Evolutionary conservation across 169 alveolate genomes (phyloP), one percentile per base, ranked within the genome.

Genomic region (Plasmodium berghei): DNA sequence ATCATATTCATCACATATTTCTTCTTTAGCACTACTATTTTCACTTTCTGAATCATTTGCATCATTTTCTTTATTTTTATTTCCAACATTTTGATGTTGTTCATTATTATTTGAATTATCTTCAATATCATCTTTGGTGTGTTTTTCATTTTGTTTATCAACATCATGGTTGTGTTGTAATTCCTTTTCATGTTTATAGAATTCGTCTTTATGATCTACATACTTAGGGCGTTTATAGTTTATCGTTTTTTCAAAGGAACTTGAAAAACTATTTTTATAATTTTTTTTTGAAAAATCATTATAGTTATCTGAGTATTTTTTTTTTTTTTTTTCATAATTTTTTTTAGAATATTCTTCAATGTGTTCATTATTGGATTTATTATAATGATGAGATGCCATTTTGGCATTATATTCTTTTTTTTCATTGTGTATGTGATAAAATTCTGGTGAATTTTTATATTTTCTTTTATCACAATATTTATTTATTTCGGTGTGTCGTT

Each of bases 391-490:
- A 22, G 16, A 72, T 9, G 59, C 45, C 16, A 70, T 28, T 56
- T 40, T 72, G 55, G 10, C 71, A 28, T 24, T 26, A 45, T 12
- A 12, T 16, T 72, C 72, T 40, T n/a, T 72, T 72, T 72, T 66
- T 18, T 22, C 40, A 6, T 26, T 66, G 4, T 66, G 34, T 66
- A 14, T 42, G 1, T 66, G 40, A 42, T 66, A 66, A 20, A 1
- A 40, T 34, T 66, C 58, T 14, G 73, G 58, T n/a, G 58, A 66
- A 66, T 66, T 40, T 42, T 66, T 42, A 66, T 40, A 66, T 42
- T 42, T 66, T 42, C 58, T 10, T 66, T 56, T 55, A 55, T 72
- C 87, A 45, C 42, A 52, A 56, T 24, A 18, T 61, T 72, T 40
- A 42, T 42, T 46, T 52, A n/a, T 72, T 72, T 55, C 72, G 12